Evolutionary conservation across 2,329 filamentous ascomycete species (phyloP).

Genomic region (Phyllachora maydis): DNA sequence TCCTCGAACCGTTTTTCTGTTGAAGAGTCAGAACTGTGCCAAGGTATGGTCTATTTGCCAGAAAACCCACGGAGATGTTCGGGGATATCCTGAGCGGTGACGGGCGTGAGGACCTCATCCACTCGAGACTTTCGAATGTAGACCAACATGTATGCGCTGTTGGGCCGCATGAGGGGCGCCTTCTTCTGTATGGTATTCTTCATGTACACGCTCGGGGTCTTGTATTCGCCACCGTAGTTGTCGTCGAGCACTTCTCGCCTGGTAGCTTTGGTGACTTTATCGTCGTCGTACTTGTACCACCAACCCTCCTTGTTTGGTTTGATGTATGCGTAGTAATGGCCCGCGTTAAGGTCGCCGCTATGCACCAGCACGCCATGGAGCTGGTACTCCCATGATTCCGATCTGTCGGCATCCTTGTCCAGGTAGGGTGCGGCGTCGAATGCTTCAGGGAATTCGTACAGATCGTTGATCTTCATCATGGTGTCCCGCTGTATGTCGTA

Average conservation of each 20-base stretch:
- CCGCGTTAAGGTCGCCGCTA: slow-evolving; percentile 88
- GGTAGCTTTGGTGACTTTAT: slow-evolving; percentile 88
- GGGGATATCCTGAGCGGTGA: slow-evolving; percentile 62
- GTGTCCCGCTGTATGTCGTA: slow-evolving; percentile 92
- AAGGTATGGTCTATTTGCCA: too few species aligned
- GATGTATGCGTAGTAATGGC: slow-evolving; percentile 94
- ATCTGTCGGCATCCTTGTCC: slow-evolving; percentile 65
- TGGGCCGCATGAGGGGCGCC: slow-evolving; percentile 38
- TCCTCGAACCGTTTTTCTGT: slow-evolving; percentile 57
- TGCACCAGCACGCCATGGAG: slow-evolving; percentile 91
- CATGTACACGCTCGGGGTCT: slow-evolving; percentile 21
- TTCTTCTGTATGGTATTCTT: slow-evolving; percentile 31
- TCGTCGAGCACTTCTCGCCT: slow-evolving; percentile 84
- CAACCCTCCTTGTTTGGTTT: slow-evolving; percentile 83
- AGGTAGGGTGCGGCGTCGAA: slow-evolving; percentile 79
- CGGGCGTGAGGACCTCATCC: slow-evolving; percentile 62
- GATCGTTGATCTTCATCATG: slow-evolving; percentile 97
- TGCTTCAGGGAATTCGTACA: slow-evolving; percentile 71
- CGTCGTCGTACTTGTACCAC: slow-evolving; percentile 96
- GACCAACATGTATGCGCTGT: slow-evolving; percentile 96
- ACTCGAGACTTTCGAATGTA: slow-evolving; percentile 78
- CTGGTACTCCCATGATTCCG: slow-evolving; percentile 80
- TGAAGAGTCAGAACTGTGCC: neutral
- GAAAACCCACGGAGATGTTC: slow-evolving; percentile 57
- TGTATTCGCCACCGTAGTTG: slow-evolving; percentile 85